Conservation (phyloP, 805 yeast species). For the Starmerella vaccinii region DNA sequence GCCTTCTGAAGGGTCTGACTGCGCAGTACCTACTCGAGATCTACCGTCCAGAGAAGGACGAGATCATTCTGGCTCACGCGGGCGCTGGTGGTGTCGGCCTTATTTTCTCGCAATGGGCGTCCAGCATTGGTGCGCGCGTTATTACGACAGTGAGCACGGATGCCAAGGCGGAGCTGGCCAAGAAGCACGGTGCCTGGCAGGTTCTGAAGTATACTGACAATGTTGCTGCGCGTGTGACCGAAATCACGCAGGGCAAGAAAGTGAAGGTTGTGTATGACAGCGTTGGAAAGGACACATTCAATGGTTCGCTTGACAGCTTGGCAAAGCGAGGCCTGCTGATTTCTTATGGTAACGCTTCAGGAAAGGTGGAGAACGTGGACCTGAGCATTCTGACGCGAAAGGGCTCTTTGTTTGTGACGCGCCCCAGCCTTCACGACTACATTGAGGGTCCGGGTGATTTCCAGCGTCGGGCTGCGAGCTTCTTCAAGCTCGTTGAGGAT, state of each 20-base stretch:
- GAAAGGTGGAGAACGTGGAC: constrained; percentile 62
- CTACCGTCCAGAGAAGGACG: constrained; percentile 50
- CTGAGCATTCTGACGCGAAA: constrained; percentile 44
- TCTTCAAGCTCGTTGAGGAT: constrained; percentile 28
- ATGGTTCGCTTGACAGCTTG: constrained; percentile 48
- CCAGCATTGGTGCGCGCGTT: constrained; percentile 59
- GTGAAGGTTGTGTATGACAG: constrained; percentile 32
- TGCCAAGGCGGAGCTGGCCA: constrained; percentile 59
- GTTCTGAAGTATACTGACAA: constrained; percentile 38
- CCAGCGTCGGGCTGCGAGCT: constrained; percentile 13
- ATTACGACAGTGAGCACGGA: constrained; percentile 77
- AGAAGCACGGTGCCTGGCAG: constrained; percentile 66
- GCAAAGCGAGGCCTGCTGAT: constrained; percentile 62
- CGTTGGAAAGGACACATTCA: constrained; percentile 57
- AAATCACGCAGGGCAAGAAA: constrained; percentile 29
- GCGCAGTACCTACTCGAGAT: constrained; percentile 61
- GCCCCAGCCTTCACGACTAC: constrained; percentile 57
- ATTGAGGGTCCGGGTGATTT: constrained; percentile 32
- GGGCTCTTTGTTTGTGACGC: constrained; percentile 45
- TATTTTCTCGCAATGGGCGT: constrained; percentile 54
- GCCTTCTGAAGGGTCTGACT: constrained; percentile 62
- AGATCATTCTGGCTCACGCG: constrained; percentile 69
- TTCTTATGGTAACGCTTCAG: constrained; percentile 78
- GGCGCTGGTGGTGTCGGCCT: constrained; percentile 95
- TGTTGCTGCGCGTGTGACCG: constrained; percentile 27